A percentile compares a stretch with the other conserved stretches of the same genome.
These are phyloP conservation scores for Kodamaea derodonti DNA, from an alignment of 1,139 yeast species.

Conservation along the genomic window DNA sequence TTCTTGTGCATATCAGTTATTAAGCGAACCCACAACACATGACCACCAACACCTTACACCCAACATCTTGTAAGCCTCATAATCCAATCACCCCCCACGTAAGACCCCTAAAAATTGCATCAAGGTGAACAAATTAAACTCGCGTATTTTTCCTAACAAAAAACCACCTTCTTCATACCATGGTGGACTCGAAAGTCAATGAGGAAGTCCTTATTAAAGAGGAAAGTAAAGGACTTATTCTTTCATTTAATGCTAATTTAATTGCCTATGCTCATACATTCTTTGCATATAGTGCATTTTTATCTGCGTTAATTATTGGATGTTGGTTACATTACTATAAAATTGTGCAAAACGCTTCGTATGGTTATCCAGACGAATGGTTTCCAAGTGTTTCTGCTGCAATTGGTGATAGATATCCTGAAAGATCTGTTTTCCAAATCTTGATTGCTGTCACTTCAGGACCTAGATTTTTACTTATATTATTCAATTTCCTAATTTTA, in stretches of 20 bases:
- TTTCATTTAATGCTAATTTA: slow-evolving; percentile 52
- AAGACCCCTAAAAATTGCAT: too few relatives aligned
- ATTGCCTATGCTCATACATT: slow-evolving; percentile 69
- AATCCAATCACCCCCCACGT: too few relatives aligned
- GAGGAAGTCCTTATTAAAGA: too few relatives aligned
- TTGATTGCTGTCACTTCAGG: slow-evolving; percentile 77
- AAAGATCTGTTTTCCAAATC: slow-evolving; percentile 85
- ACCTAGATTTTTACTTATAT: slow-evolving; percentile 75
- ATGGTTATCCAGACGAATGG: slow-evolving; percentile 97
- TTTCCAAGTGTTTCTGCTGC: slow-evolving; percentile 96
- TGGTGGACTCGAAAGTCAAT: too few relatives aligned
- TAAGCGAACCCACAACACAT: too few relatives aligned
- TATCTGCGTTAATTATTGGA: slow-evolving; percentile 72
- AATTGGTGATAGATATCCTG: slow-evolving; percentile 95
- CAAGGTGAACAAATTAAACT: too few relatives aligned
- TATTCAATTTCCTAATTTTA: slow-evolving; percentile 52
- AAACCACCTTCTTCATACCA: too few relatives aligned
- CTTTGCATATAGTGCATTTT: slow-evolving; percentile 69
- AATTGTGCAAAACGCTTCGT: slow-evolving; percentile 81
- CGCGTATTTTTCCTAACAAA: too few relatives aligned
- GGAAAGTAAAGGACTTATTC: too few relatives aligned
- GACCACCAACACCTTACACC: too few relatives aligned
- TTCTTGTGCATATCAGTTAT: too few relatives aligned
- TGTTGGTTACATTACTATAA: slow-evolving; percentile 73
- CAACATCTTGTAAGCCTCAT: too few relatives aligned